Evolutionary conservation across 106 monocot genomes (phyloP).

Genomic region (Posidonia australis): DNA sequence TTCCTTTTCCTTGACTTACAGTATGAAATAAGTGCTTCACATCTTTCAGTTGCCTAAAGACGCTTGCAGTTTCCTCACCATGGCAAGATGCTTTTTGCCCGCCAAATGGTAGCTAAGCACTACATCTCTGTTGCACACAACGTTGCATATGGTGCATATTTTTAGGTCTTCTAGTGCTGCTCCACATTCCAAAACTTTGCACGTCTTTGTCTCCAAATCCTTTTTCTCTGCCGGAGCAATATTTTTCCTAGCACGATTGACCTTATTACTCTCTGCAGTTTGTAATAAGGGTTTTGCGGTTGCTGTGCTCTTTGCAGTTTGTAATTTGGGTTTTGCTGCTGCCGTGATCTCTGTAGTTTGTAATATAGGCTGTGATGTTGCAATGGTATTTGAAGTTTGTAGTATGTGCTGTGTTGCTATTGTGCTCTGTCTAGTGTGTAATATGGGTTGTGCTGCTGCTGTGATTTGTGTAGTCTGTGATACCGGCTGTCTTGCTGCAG

Average conservation of each 20-base stretch:
- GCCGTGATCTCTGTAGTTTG: too few species aligned
- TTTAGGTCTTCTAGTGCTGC: conserved; percentile 26
- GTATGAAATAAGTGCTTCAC: too few species aligned
- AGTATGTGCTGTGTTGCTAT: not conserved
- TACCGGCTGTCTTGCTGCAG: too few species aligned
- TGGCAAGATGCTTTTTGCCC: conserved; percentile 36
- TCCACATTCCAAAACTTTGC: conserved; percentile 38
- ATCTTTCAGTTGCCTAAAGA: not conserved
- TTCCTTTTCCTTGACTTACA: too few species aligned
- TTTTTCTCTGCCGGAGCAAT: not conserved
- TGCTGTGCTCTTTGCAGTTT: too few species aligned
- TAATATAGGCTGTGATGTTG: too few species aligned
- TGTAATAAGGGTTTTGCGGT: too few species aligned
- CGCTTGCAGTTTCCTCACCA: conserved; percentile 23
- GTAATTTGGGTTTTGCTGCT: too few species aligned
- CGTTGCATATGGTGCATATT: conserved; percentile 43
- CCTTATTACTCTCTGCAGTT: not conserved
- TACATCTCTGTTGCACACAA: conserved; percentile 55
- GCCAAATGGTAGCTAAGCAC: conserved; percentile 36
- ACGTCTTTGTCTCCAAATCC: conserved; percentile 40
- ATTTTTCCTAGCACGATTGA: conserved; percentile 1
- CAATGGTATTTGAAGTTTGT: too few species aligned
- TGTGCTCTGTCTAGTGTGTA: too few species aligned
- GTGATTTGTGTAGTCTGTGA: too few species aligned
- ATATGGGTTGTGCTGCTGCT: too few species aligned